These are phyloP conservation scores for Sporothrix pallida DNA, from an alignment of 2,329 filamentous ascomycete species.

Conservation along the genomic window DNA sequence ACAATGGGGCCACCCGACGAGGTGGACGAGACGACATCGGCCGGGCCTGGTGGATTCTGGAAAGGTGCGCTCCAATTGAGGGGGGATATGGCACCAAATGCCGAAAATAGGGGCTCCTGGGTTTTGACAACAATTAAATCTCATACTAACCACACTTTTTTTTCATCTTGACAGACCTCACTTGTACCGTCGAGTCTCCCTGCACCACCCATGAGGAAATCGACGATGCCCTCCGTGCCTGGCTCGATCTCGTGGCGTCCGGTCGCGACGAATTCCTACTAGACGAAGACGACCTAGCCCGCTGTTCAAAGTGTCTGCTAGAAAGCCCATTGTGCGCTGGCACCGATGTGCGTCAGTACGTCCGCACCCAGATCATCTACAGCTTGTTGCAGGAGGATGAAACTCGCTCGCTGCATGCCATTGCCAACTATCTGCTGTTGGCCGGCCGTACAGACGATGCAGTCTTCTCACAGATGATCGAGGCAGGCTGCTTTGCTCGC, in stretches of 20 bases:
- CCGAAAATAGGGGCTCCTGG: background rate
- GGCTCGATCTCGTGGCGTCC: constrained; percentile 76
- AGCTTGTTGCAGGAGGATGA: constrained; percentile 91
- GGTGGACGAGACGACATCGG: constrained; percentile 9
- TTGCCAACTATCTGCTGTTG: constrained; percentile 82
- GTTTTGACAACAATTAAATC: background rate
- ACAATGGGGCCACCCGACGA: constrained; percentile 22
- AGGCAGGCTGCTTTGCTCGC: constrained; percentile 81
- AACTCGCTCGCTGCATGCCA: constrained; percentile 75
- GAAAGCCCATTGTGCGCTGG: constrained; percentile 74
- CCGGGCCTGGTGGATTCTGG: constrained; percentile 18
- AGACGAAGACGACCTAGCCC: constrained; percentile 78
- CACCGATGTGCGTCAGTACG: constrained; percentile 73
- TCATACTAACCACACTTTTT: background rate
- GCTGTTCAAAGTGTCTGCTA: constrained; percentile 79
- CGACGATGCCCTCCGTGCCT: constrained; percentile 84
- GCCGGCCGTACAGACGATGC: constrained; percentile 80
- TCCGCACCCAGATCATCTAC: constrained; percentile 90
- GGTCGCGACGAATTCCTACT: constrained; percentile 77
- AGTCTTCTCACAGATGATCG: constrained; percentile 85
- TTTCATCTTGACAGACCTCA: constrained; percentile 50
- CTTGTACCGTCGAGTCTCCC: constrained; percentile 52
- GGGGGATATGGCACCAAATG: background rate
- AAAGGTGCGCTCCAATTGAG: background rate
- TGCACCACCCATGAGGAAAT: constrained; percentile 65